phyloP scores from a whole-genome alignment of 2,329 filamentous ascomycete genomes.

The Emmonsiellopsis sp. region DNA sequence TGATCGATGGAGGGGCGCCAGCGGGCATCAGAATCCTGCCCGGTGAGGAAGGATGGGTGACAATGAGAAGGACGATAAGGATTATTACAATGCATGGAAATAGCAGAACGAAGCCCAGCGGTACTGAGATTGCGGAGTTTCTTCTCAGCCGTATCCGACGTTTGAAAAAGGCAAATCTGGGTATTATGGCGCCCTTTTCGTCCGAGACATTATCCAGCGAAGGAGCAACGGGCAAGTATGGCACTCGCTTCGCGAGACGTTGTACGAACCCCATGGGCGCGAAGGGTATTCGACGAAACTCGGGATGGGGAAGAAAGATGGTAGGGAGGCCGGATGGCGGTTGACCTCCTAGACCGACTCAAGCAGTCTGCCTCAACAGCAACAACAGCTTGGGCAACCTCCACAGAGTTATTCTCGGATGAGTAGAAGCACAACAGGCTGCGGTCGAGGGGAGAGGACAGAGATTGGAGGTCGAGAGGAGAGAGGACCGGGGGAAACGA shows the following conservation, averaged over 20 bases:
- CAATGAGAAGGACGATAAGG: conserved; percentile 80
- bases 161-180: conserved; percentile 69
- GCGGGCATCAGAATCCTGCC: conserved; percentile 79
- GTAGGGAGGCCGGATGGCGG: background rate
- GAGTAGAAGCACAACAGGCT: background rate
- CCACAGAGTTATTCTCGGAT: background rate
- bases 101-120: conserved; percentile 81
- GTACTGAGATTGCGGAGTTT: conserved; percentile 87
- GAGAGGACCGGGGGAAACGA: conserved; percentile 24
- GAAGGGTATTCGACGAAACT: conserved; percentile 4
- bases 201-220: conserved; percentile 37
- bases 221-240: conserved; percentile 35
- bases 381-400: background rate
- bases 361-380: background rate
- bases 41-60: conserved; percentile 75
- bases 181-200: conserved; percentile 33
- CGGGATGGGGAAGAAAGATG: background rate
- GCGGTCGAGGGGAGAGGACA: conserved; percentile 11
- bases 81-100: conserved; percentile 89
- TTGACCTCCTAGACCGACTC: background rate
- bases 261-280: conserved; percentile 46
- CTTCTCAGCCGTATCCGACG: conserved; percentile 80
- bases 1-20: conserved; percentile 78
- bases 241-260: conserved; percentile 44
- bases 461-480: conserved; percentile 16